A percentile compares a stretch with the other conserved stretches of the same genome.
Conservation (phyloP, 1,139 yeast genomes). For the Kurtzmaniella quercitrusa region DNA sequence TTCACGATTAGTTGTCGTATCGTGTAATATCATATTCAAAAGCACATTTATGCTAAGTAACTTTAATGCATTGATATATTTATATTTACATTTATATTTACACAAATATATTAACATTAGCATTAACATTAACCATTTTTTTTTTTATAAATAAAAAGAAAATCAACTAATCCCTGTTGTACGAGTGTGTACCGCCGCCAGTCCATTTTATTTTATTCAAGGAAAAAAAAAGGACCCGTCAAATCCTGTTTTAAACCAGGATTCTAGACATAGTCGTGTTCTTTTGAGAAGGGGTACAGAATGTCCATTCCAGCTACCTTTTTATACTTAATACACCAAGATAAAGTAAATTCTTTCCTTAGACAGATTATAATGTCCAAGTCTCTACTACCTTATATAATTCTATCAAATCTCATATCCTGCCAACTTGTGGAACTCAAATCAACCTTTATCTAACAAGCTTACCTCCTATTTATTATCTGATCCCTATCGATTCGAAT, state of each 20-base stretch:
- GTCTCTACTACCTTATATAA: too few species aligned
- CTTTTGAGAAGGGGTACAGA: background rate
- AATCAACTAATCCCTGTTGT: background rate
- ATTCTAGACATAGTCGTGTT: background rate
- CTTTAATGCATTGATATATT: background rate
- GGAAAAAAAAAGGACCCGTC: background rate
- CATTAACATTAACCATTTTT: too few species aligned
- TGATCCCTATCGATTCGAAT: background rate
- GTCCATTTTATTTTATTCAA: background rate
- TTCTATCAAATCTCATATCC: too few species aligned
- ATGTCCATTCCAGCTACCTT: too few species aligned
- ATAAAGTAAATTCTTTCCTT: too few species aligned
- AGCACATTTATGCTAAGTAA: background rate
- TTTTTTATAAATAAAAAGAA: background rate
- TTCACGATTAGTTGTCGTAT: too few species aligned
- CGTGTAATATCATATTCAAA: background rate
- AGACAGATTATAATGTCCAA: too few species aligned
- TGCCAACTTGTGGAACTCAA: too few species aligned
- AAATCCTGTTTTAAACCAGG: background rate
- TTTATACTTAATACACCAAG: too few species aligned
- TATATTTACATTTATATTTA: background rate
- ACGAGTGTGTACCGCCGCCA: background rate
- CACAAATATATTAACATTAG: too few species aligned
- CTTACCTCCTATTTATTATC: background rate
- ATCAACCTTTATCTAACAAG: background rate